Evolutionary conservation across 1,139 yeast species (phyloP).

Genomic region (Geotrichum siamense): DNA sequence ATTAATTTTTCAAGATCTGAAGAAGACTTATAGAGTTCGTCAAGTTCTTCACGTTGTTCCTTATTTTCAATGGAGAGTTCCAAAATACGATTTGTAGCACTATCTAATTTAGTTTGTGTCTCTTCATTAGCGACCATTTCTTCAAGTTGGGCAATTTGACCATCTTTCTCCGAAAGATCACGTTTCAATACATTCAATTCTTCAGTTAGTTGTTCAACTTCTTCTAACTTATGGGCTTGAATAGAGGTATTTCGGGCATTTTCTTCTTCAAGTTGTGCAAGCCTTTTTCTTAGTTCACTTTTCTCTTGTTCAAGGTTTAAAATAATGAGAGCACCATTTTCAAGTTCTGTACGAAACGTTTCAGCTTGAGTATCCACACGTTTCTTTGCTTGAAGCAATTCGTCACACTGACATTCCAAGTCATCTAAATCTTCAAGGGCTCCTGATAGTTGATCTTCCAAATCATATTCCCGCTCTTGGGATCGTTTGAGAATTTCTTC

Average conservation of each 20-base stretch:
- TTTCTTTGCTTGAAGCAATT: constrained; percentile 35
- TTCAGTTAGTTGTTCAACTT: constrained; percentile 26
- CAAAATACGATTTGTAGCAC: constrained; percentile 38
- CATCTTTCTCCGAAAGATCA: constrained; percentile 32
- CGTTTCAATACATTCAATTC: constrained; percentile 26
- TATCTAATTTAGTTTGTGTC: constrained; percentile 27
- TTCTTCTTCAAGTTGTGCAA: constrained; percentile 27
- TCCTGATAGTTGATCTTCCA: constrained; percentile 36
- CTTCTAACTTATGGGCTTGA: constrained; percentile 19
- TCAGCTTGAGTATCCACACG: constrained; percentile 33
- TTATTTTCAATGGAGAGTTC: constrained; percentile 46
- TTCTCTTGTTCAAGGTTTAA: constrained; percentile 33
- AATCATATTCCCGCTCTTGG: constrained; percentile 37
- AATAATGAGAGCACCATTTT: constrained; percentile 32
- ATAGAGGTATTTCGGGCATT: constrained; percentile 20
- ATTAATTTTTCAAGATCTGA: constrained; percentile 36
- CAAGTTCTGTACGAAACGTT: constrained; percentile 31
- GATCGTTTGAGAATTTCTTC: constrained; percentile 40
- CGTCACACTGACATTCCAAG: constrained; percentile 36
- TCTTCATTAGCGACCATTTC: constrained; percentile 33
- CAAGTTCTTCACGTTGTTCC: constrained; percentile 33
- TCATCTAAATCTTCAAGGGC: constrained; percentile 36
- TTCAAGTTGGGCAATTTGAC: constrained; percentile 34
- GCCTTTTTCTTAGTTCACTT: constrained; percentile 23
- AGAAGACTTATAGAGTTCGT: constrained; percentile 36